Evolutionary conservation across 1,139 yeast species (phyloP).

Genomic region (Komagataea norvegica): DNA sequence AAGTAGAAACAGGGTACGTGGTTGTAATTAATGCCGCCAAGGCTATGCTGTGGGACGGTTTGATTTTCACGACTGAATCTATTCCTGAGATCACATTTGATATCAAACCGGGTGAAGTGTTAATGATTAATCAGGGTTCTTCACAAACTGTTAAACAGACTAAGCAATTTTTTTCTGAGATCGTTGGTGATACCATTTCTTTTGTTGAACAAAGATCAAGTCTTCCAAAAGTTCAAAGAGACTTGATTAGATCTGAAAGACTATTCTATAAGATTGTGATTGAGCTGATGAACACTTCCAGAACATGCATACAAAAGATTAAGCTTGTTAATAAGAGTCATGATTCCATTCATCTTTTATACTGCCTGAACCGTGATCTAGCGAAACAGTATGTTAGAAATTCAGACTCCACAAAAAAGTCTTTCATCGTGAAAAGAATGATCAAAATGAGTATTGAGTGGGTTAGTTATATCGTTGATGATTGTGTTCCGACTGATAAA

Average conservation of each 20-base stretch:
- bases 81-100: slow-evolving; percentile 36
- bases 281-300: slow-evolving; percentile 61
- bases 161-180: slow-evolving; percentile 43
- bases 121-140: slow-evolving; percentile 67
- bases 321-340: slow-evolving; percentile 56
- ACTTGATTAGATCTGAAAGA: slow-evolving; percentile 61
- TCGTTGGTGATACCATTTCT: slow-evolving; percentile 50
- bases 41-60: slow-evolving; percentile 91
- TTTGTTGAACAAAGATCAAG: slow-evolving; percentile 64
- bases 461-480: slow-evolving; percentile 91
- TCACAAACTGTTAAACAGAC: slow-evolving; percentile 42
- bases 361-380: slow-evolving; percentile 77
- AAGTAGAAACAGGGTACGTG: slow-evolving; percentile 54
- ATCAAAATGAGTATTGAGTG: slow-evolving; percentile 80
- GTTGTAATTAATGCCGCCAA: slow-evolving; percentile 75
- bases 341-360: slow-evolving; percentile 72
- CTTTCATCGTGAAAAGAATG: slow-evolving; percentile 66
- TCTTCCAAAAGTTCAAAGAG: slow-evolving; percentile 67
- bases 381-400: slow-evolving; percentile 69
- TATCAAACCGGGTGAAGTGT: slow-evolving; percentile 63
- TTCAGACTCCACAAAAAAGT: slow-evolving; percentile 61
- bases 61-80: slow-evolving; percentile 51
- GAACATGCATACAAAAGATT: slow-evolving; percentile 43
- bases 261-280: slow-evolving; percentile 67
- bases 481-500: slow-evolving; percentile 87